phyloP scores from a whole-genome alignment of 2,329 filamentous ascomycete genomes.

The Microdochium paspali region DNA sequence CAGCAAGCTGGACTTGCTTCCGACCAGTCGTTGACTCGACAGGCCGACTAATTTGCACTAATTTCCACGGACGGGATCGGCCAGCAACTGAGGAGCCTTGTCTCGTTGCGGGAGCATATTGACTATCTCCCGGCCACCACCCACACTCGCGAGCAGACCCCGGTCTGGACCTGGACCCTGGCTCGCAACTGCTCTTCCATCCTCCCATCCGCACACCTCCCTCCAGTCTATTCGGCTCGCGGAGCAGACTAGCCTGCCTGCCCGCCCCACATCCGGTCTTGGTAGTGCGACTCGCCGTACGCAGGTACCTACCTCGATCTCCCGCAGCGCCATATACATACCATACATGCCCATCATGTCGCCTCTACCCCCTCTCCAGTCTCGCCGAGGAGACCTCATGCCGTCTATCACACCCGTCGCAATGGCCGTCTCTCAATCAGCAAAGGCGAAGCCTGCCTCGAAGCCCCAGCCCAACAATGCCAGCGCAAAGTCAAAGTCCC shows the following conservation, averaged over 20 bases:
- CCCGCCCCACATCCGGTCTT: slow-evolving; percentile 14
- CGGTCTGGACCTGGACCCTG: slow-evolving; percentile 23
- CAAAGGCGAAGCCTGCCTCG: slow-evolving; percentile 48
- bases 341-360: slow-evolving; percentile 23
- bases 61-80: background rate
- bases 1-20: background rate
- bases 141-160: slow-evolving; percentile 20
- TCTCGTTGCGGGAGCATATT: slow-evolving; percentile 16
- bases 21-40: background rate
- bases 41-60: background rate
- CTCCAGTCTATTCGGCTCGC: slow-evolving; percentile 32
- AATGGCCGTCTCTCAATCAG: slow-evolving; percentile 52
- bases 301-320: slow-evolving; percentile 28
- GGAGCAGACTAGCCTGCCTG: slow-evolving; percentile 17
- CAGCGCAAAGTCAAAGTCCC: slow-evolving; percentile 54
- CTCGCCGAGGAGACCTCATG: slow-evolving; percentile 35
- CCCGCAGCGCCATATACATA: slow-evolving; percentile 45
- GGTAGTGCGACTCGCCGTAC: slow-evolving; percentile 21
- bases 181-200: slow-evolving; percentile 8
- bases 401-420: slow-evolving; percentile 38
- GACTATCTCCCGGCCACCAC: slow-evolving; percentile 20
- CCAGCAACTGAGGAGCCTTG: slow-evolving; percentile 5
- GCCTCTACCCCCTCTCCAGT: slow-evolving; percentile 50
- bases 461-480: slow-evolving; percentile 30
- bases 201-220: background rate